Base-by-base conservation (phyloP, 768 basidiomycete genomes). In the Phaffia australis region DNA sequence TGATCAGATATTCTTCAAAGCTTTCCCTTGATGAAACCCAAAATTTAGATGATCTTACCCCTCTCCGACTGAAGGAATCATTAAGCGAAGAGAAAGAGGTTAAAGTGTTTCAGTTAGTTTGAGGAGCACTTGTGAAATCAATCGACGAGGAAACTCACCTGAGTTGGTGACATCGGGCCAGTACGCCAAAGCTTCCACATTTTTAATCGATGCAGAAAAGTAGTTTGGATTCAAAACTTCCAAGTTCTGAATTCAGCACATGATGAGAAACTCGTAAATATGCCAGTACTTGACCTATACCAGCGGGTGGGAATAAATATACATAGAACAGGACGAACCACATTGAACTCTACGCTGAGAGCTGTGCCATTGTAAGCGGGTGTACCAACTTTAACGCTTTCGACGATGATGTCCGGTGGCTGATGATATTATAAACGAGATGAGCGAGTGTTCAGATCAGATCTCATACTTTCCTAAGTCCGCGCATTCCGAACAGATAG, bases 211-310 rank as follows among this genome's bases (percentile, higher is more conserved):
- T 9, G 58, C 58, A 16, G 35, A 18, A 55, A 66, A 66, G 60
- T 66, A 66, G 30, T 59, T 60, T 5, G 65, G 65, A 42, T 66
- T 66, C 51, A 54, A 51, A 29, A 66, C 48, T 25, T n/a, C 16
- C 30, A 60, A 42, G n/a, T 9, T 42, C 25, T 47, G 21, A 3
- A n/a, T 14, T 9, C 27, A 30, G 30, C 15, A 59, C 16, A 58
- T 27, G n/a, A 55, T 21, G 35, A 32, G 56, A 30, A 3, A 42
- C 2, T 9, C n/a, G 8, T 29, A 4, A 42, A 32, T 21, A 58
- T n/a, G 56, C 18, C n/a, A 21, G 54, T 55, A n/a, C 54, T 11
- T 8, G 54, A 55, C 9, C 9, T 55, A 46, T 32, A 56, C 42
- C 47, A 47, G 54, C 7, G n/a, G 14, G 21, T 4, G 48, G 32